Percentiles rank a stretch among this genome's conserved stretches.
Conservation (phyloP, 495 filamentous ascomycete genomes). For the Glonium stellatum region DNA sequence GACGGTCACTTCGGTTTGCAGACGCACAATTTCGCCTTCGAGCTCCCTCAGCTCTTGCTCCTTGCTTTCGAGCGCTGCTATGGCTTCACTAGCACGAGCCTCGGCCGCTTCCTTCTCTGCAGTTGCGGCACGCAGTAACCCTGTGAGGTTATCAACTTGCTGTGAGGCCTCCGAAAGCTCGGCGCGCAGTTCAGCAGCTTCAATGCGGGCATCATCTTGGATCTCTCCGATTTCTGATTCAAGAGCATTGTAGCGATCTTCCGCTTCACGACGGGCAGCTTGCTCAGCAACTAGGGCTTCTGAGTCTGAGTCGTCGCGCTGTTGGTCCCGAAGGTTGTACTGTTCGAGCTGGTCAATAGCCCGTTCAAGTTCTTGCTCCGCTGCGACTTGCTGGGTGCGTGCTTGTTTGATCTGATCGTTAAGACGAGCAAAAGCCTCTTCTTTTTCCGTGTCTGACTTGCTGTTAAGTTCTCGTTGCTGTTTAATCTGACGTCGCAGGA, state of each 20-base stretch:
- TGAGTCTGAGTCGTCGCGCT: background rate
- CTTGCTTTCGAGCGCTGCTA: constrained; percentile 14
- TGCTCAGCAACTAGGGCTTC: constrained; percentile 7
- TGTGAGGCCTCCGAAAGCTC: constrained; percentile 23
- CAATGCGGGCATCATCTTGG: constrained; percentile 26
- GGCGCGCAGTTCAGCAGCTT: constrained; percentile 25
- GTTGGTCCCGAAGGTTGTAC: background rate
- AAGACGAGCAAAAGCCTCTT: constrained; percentile 21
- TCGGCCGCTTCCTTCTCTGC: constrained; percentile 22
- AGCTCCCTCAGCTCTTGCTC: constrained; percentile 51
- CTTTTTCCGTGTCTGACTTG: constrained; percentile 41
- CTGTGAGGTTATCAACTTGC: constrained; percentile 12
- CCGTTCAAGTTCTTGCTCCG: constrained; percentile 21
- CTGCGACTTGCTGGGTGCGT: constrained; percentile 12
- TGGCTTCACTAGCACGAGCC: constrained; percentile 9
- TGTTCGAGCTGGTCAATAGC: constrained; percentile 15
- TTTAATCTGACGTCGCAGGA: constrained; percentile 79
- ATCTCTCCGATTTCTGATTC: constrained; percentile 6
- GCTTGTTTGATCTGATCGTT: constrained; percentile 16
- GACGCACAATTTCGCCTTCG: constrained; percentile 73
- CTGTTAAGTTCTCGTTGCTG: constrained; percentile 84
- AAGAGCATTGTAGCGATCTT: constrained; percentile 1
- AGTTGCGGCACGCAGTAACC: constrained; percentile 11
- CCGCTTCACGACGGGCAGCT: constrained; percentile 1
- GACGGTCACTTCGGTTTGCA: constrained; percentile 87